A percentile compares a stretch with the other conserved stretches of the same genome.
phyloP scores from a whole-genome alignment of 495 filamentous ascomycete species.

The Penicillium bialowiezense region DNA sequence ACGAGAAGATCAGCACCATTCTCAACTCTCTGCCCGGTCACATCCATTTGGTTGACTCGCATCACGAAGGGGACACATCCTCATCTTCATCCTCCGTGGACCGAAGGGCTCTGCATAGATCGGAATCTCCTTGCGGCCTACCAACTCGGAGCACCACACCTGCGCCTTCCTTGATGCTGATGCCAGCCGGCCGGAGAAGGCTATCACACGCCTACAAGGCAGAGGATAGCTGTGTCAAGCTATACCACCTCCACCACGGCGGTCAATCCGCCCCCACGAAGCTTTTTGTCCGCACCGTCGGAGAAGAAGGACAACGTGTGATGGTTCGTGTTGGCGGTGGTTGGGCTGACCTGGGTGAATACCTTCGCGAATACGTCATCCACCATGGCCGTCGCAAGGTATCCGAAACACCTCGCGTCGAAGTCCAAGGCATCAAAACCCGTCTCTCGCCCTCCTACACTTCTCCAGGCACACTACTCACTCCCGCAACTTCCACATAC shows the following conservation, averaged over 20 bases:
- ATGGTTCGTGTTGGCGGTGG: constrained; percentile 97
- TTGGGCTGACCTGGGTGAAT: constrained; percentile 93
- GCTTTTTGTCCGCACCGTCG: constrained; percentile 87
- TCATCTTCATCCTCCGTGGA: constrained; percentile 40
- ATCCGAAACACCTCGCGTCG: constrained; percentile 41
- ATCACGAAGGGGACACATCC: constrained; percentile 28
- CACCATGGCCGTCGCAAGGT: constrained; percentile 68
- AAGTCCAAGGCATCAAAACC: constrained; percentile 39
- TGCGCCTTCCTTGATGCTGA: constrained; percentile 68
- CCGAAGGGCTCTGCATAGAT: constrained; percentile 29
- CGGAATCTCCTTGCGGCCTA: constrained; percentile 35
- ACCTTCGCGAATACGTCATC: constrained; percentile 85
- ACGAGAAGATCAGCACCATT: constrained; percentile 82
- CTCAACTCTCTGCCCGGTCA: constrained; percentile 74
- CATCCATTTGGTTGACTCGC: constrained; percentile 60
- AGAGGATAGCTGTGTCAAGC: constrained; percentile 66
- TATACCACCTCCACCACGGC: constrained; percentile 88
- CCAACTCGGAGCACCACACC: constrained; percentile 47
- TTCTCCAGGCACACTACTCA: constrained; percentile 23
- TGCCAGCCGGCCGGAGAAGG: constrained; percentile 51
- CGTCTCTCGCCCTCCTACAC: constrained; percentile 34
- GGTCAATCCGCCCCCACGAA: constrained; percentile 84
- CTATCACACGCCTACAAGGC: constrained; percentile 31
- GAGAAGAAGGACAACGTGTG: constrained; percentile 84
- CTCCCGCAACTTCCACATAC: constrained; percentile 15